Conservation (phyloP, 805 yeast genomes). For the Saccharomycopsis lassenensis region DNA sequence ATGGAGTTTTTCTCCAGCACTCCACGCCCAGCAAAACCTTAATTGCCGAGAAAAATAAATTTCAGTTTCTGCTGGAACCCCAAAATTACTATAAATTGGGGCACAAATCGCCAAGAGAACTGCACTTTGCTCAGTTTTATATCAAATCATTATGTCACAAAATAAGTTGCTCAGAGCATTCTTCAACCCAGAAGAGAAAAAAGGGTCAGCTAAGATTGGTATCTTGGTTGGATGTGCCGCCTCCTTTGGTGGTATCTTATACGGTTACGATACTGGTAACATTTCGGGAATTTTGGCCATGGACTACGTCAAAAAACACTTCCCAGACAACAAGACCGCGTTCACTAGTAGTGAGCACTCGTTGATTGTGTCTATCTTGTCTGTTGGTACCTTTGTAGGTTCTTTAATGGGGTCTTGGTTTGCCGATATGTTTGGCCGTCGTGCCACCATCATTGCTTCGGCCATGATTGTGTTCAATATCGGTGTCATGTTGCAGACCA, state of each 20-base stretch:
- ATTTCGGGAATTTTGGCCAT: constrained; percentile 58
- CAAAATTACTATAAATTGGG: no score
- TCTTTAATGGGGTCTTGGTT: constrained; percentile 51
- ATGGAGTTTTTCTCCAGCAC: no score
- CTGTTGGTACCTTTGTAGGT: constrained; percentile 63
- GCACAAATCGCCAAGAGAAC: no score
- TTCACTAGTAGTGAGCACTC: constrained; percentile 41
- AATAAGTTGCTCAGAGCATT: constrained; percentile 2
- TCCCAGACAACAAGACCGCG: constrained; percentile 29
- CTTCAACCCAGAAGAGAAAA: constrained; percentile 16
- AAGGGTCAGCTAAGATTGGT: constrained; percentile 27
- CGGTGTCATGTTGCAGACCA: constrained; percentile 42
- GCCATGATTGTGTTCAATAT: constrained; percentile 39
- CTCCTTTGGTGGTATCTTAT: constrained; percentile 60
- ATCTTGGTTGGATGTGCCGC: constrained; percentile 48
- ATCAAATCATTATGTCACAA: not conserved
- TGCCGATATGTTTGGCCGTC: constrained; percentile 46
- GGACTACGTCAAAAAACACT: constrained; percentile 38
- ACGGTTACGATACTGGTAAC: constrained; percentile 62
- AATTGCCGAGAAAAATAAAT: no score
- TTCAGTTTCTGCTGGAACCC: no score
- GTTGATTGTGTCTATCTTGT: constrained; percentile 60
- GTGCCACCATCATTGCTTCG: constrained; percentile 32
- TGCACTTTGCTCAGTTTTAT: no score
- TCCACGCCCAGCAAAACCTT: no score